Base-by-base conservation (phyloP, 2,329 filamentous ascomycete species). In the Hirsutella thompsonii region DNA sequence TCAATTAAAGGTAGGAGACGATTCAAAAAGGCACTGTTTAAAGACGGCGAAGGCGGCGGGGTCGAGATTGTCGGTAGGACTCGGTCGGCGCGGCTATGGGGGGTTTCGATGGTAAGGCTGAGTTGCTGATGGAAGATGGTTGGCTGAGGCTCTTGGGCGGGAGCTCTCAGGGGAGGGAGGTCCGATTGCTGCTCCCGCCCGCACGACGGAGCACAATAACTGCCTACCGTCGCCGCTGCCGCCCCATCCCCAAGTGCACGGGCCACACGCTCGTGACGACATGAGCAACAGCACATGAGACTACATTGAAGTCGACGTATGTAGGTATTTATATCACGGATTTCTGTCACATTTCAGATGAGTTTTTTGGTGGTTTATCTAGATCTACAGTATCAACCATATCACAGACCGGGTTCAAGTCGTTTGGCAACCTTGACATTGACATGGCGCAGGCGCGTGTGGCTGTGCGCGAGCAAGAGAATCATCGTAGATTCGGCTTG, bases 161-260 rank as follows among this genome's bases (percentile, higher is more conserved):
- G n/a, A 28, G 37, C 38, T 14, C 30, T 26, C 18, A 37, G 28
- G 32, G 32, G n/a, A n/a, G n/a, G 8, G 32, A 34, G 16, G n/a
- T 18, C n/a, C 32, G 14, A 16, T 16, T 18, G 16, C 14, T 18
- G 32, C 23, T 26, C n/a, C n/a, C n/a, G 23, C 23, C 23, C 23
- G 11, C 23, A 11, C 23, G 6, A 26, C 23, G 23, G 6, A 26
- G 6, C 23, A 6, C 11, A 6, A 6, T 26, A 11, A 11, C 23
- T 26, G 11, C 23, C 23, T 26, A 26, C 11, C 11, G 23, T 11
- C 23, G 23, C 11, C 23, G 6, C 23, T 26, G 6, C 23, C 11
- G 11, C 23, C 6, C 6, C 23, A 26, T 26, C 23, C 43, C 40
- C 38, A 29, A 13, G 44, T 42, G 47, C 46, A 49, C 47, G 43